These are phyloP conservation scores for Neurospora sp. DNA, from an alignment of 495 filamentous ascomycete genomes.

Conservation along the genomic window DNA sequence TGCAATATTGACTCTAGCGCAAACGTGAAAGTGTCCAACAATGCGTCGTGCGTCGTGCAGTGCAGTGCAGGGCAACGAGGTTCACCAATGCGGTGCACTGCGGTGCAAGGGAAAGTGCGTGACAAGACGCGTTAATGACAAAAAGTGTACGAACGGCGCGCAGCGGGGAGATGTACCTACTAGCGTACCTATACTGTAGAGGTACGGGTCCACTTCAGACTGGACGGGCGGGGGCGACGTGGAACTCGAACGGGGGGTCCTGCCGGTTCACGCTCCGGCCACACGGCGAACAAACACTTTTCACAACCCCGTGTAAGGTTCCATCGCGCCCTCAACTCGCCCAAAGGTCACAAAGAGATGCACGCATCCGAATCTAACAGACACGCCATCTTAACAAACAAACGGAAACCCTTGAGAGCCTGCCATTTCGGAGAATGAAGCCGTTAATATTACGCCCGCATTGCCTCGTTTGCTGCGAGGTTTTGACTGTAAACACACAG, in stretches of 20 bases:
- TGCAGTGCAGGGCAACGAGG: background rate
- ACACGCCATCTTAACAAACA: background rate
- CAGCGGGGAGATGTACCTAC: background rate
- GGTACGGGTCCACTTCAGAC: background rate
- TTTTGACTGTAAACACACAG: background rate
- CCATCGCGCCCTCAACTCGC: background rate
- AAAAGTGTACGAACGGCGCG: background rate
- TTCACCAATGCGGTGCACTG: background rate
- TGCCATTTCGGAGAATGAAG: background rate
- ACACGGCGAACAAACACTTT: background rate
- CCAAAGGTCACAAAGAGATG: background rate
- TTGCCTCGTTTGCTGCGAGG: background rate
- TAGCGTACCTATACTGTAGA: background rate
- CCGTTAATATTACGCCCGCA: background rate
- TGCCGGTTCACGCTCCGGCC: background rate
- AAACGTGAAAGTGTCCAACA: background rate
- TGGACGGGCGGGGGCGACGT: background rate
- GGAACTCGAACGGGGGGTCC: background rate
- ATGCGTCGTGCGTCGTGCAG: background rate
- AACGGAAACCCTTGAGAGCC: background rate
- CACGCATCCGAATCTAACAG: background rate
- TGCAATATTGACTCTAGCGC: background rate
- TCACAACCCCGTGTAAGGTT: background rate
- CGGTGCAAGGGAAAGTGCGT: background rate
- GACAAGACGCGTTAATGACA: background rate